Percentiles rank a stretch among this genome's conserved stretches.
phyloP scores from a whole-genome alignment of 2,329 filamentous ascomycete species.

The Aureobasidium pullulans region DNA sequence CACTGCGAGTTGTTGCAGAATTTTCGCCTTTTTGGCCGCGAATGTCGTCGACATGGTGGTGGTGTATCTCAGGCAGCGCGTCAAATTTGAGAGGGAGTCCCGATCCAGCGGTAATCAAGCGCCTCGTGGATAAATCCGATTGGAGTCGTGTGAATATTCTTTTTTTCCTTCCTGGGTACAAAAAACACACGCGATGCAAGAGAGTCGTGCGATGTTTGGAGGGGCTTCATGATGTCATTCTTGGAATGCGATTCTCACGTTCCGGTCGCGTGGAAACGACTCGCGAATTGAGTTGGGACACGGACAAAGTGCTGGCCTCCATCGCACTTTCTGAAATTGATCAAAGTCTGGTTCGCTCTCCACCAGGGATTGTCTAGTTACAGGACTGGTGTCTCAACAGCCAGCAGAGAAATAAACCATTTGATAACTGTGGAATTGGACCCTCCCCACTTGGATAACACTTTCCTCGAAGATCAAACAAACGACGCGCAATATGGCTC shows the following conservation, averaged over 20 bases:
- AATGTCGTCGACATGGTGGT: slow-evolving; percentile 25
- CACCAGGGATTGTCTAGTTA: neutral
- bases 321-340: slow-evolving; percentile 11
- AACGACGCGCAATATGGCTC: slow-evolving; percentile 7
- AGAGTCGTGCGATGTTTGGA: neutral
- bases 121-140: neutral
- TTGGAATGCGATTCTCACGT: neutral
- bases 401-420: neutral
- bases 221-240: slow-evolving; percentile 6
- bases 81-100: neutral
- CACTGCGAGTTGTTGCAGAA: slow-evolving; percentile 61
- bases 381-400: slow-evolving; percentile 8
- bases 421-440: neutral
- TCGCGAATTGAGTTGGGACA: neutral
- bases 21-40: slow-evolving; percentile 58
- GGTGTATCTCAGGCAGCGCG: too few relatives aligned
- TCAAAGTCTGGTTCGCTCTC: slow-evolving; percentile 11
- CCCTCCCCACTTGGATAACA: slow-evolving; percentile 1
- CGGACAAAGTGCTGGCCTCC: slow-evolving; percentile 2
- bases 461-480: neutral
- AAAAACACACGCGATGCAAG: neutral
- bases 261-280: neutral
- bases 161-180: neutral
- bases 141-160: neutral
- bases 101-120: neutral